These are phyloP conservation scores for Elaeis guineensis DNA, from an alignment of 176 grass and related monocot genomes.

Conservation along the genomic window DNA sequence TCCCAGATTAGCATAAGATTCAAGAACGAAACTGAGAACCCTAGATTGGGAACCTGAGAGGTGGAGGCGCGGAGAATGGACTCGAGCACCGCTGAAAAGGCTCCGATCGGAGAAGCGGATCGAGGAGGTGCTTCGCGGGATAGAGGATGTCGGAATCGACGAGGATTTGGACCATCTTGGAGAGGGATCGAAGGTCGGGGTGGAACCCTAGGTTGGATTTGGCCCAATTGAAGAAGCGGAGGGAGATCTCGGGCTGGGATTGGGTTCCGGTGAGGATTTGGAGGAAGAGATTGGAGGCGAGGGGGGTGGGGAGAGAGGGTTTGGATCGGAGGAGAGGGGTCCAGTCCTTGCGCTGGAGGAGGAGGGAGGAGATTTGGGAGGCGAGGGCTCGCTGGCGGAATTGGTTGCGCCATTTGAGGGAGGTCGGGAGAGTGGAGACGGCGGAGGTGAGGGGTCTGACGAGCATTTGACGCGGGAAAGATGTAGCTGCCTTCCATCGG, in stretches of 20 bases:
- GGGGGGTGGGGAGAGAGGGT: not conserved
- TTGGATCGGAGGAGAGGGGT: not conserved
- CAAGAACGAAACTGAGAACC: conserved; percentile 15
- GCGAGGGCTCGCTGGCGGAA: conserved; percentile 8
- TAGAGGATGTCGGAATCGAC: conserved; percentile 9
- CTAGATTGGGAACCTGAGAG: conserved; percentile 8
- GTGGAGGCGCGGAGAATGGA: not conserved
- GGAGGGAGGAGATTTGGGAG: conserved; percentile 15
- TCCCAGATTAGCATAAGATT: not conserved
- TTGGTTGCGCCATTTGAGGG: conserved; percentile 10
- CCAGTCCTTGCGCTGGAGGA: conserved; percentile 23
- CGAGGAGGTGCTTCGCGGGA: conserved; percentile 4
- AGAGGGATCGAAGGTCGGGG: conserved; percentile 1
- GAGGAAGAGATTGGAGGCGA: conserved; percentile 3
- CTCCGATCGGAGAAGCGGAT: not conserved
- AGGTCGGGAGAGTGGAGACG: not conserved
- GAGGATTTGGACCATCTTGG: conserved; percentile 1
- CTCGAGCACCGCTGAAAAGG: not conserved
- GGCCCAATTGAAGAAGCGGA: conserved; percentile 17
- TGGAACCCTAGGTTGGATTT: conserved; percentile 10
- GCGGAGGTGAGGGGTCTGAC: not conserved
- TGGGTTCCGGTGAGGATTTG: conserved; percentile 2
- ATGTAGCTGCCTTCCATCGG: too few relatives aligned
- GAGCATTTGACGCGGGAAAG: too few relatives aligned
- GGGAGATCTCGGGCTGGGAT: conserved; percentile 13